These are phyloP conservation scores for Chamaecyparis obtusa DNA, from an alignment of 75 land plant species.

Conservation along the genomic window DNA sequence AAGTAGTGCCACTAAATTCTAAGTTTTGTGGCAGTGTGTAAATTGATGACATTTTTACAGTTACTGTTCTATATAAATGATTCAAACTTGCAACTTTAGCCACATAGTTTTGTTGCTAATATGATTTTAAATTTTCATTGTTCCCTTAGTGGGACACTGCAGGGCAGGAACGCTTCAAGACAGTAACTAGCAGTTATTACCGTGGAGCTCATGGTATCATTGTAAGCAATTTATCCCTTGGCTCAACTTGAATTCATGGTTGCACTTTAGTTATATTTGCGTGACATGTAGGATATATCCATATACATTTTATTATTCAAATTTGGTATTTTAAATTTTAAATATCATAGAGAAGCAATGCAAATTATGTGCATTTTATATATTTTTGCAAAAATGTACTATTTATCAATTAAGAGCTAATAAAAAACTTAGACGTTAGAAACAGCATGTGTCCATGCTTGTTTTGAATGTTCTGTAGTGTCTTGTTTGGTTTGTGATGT, in stretches of 20 bases:
- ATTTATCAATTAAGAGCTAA: not conserved
- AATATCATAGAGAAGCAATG: not conserved
- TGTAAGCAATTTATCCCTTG: slow-evolving; percentile 35
- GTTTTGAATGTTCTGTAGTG: not conserved
- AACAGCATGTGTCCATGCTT: not conserved
- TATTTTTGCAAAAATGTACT: not conserved
- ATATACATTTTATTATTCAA: not conserved
- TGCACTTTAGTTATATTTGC: not conserved
- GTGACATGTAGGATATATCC: not conserved
- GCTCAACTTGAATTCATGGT: not conserved
- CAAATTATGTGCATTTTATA: not conserved
- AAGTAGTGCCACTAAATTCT: not conserved
- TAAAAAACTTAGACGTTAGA: not conserved
- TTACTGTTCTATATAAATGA: not conserved
- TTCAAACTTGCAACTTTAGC: slow-evolving; percentile 1
- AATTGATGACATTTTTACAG: not conserved
- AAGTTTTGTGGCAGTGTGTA: not conserved
- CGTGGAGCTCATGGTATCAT: slow-evolving; percentile 95
- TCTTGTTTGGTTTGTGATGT: not conserved
- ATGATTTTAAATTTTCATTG: not conserved
- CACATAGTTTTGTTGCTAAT: not conserved
- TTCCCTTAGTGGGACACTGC: slow-evolving; percentile 86
- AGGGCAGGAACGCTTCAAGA: slow-evolving; percentile 88
- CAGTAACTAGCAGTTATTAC: slow-evolving; percentile 91
- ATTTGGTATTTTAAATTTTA: not conserved